Base-by-base conservation (phyloP, 345 rosid species). In the Dipteronia dyeriana region DNA sequence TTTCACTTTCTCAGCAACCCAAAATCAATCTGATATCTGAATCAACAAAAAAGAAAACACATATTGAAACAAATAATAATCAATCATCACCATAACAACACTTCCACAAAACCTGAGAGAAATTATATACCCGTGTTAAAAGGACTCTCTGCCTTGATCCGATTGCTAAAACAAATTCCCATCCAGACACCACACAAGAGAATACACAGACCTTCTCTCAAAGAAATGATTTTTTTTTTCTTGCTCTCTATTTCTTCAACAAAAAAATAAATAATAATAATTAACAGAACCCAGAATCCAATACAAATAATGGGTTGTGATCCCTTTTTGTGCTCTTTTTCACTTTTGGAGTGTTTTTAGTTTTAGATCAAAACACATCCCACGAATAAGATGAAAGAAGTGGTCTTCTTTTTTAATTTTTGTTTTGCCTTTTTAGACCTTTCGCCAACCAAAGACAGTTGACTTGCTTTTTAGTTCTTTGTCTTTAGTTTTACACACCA, bases 101-200 rank as follows among this genome's bases (percentile, higher is more conserved):
- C 9, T 71, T 29, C 76, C 75, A 68, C 59, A 22, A 71, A 53
- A 5, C 53, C 26, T 17, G 20, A n/a, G 8, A 77, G 38, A 34
- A 34, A 34, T 5, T 74, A 68, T 74, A 68, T 71, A 94, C 98
- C 97, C 47, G 97, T 86, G 76, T 83, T 68, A 14, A 90, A 87
- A 63, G 91, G 86, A 81, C 85, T 88, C 79, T 92, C 95, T n/a
- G 97, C 90, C 85, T 85, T 94, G 86, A 92, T 88, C 81, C 90
- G 91, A 73, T 91, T 90, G 77, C 98, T 94, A 86, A 87, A 91
- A 76, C 98, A 94, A 69, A 86, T 88, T 83, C 98, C 98, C 97
- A 94, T 92, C 78, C 61, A 76, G 72, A 59, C 81, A 81, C 60
- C 64, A 47, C 51, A 68, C 78, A 34, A 34, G 71, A 8, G 25